These are phyloP conservation scores for Microdochium bolleyi DNA, from an alignment of 2,329 filamentous ascomycete genomes.

Conservation along the genomic window DNA sequence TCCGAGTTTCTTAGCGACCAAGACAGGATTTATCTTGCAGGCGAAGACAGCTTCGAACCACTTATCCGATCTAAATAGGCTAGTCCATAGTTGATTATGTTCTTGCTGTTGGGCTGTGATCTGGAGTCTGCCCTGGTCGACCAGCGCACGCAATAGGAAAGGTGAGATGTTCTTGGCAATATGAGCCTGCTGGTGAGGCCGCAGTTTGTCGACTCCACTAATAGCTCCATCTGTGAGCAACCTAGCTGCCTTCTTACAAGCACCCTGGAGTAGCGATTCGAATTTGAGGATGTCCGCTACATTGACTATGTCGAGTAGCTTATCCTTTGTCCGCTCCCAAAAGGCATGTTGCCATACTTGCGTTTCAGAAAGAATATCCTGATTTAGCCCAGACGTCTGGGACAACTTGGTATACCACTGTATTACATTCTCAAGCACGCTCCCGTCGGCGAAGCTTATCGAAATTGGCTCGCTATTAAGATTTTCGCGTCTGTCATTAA, in stretches of 20 bases:
- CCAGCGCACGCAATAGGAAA: neutral
- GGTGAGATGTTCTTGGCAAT: neutral
- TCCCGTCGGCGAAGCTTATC: neutral
- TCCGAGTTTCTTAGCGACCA: neutral
- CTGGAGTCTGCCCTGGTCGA: neutral
- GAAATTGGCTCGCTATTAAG: neutral
- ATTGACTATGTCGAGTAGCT: neutral
- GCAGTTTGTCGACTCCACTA: neutral
- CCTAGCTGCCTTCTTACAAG: neutral
- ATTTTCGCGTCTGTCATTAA: neutral
- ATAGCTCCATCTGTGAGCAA: neutral
- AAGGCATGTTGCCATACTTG: neutral
- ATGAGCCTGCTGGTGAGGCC: neutral
- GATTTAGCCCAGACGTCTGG: neutral
- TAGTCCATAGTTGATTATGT: neutral
- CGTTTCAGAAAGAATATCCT: neutral
- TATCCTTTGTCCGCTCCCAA: neutral
- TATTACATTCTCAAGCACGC: neutral
- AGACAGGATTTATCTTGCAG: neutral
- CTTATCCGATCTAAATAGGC: neutral
- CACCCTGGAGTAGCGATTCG: neutral
- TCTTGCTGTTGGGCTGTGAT: neutral
- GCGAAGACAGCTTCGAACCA: neutral
- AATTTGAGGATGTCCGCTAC: neutral
- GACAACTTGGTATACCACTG: neutral